Evolutionary conservation across 306 rosid species (phyloP), one percentile per base, ranked within the genome.

Genomic region (Medicago truncatula): DNA sequence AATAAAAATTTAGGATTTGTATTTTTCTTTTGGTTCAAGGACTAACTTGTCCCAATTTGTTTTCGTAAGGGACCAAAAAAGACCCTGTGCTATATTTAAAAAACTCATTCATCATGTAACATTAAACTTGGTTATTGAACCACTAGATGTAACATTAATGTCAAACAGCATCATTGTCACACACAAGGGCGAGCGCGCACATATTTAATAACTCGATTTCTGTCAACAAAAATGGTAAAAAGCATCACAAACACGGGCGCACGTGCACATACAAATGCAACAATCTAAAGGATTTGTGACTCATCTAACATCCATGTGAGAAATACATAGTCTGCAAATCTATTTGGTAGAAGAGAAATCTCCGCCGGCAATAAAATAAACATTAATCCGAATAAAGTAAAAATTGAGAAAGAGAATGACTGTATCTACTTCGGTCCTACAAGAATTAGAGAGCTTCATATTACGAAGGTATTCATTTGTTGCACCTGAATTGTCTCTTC

Each of bases 381-480:
- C 50, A 41, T 16, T 70, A 49, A 38, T 23, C 43, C 23, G 3
- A 2, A 11, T 16, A 69, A 16, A 61, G 67, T n/a, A 7, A 53
- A 21, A 62, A 21, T 11, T 40, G 9, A 25, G 9, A 75, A 31
- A 61, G 67, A 36, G 5, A 38, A 7, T 15, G 43, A 60, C 9
- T 60, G 41, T 31, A 34, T 76, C 65, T 63, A 72, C 54, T 53
- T 52, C 0, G 67, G 47, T 61, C 49, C 76, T 40, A 14, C 66
- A 53, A 61, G 43, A 70, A 64, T 36, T 11, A 43, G 43, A 80
- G 62, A 62, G 78, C 76, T 38, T 63, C 75, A 60, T 52, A 59
- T 57, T 57, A 46, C 28, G 61, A 74, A 78, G 71, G 44, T 20
- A 54, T 34, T 76, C 77, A 76, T 44, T 56, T 54, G 77, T 21